These are phyloP conservation scores for Cercospora beticola DNA, from an alignment of 2,329 filamentous ascomycete species.

Conservation along the genomic window DNA sequence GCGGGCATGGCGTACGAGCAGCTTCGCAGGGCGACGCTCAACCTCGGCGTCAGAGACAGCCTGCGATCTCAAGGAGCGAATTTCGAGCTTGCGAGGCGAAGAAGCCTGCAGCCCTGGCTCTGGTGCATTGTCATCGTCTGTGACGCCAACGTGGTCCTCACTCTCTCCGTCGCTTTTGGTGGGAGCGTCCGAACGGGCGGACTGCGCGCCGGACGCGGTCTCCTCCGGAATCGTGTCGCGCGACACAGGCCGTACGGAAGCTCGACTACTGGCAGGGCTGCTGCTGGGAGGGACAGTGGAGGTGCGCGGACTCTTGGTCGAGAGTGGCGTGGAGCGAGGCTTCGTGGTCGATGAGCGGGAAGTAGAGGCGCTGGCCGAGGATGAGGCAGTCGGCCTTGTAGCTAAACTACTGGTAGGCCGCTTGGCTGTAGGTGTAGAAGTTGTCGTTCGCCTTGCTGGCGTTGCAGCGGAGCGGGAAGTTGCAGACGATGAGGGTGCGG, in stretches of 20 bases:
- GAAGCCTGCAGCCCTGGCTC: conserved; percentile 17
- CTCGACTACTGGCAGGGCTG: conserved; percentile 7
- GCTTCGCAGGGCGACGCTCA: conserved; percentile 22
- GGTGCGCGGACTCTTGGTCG: conserved; percentile 12
- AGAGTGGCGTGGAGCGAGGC: conserved; percentile 3
- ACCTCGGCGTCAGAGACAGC: conserved; percentile 30
- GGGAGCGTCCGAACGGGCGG: not conserved
- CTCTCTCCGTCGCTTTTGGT: not conserved
- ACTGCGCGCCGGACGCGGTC: conserved; percentile 6
- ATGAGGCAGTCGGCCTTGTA: conserved; percentile 20
- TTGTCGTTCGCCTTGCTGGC: not conserved
- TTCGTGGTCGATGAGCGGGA: conserved; percentile 17
- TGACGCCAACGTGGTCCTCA: not conserved
- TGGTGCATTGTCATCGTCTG: conserved; percentile 10
- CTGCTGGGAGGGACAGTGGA: conserved; percentile 10
- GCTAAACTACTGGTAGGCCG: conserved; percentile 20
- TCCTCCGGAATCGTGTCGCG: conserved; percentile 32
- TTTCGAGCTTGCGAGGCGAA: conserved; percentile 32
- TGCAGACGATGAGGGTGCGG: not conserved
- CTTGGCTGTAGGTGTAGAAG: conserved; percentile 5
- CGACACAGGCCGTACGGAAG: conserved; percentile 21
- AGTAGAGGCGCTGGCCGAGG: conserved; percentile 15
- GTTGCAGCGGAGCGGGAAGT: not conserved
- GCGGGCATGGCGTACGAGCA: conserved; percentile 22
- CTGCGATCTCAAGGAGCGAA: conserved; percentile 28